These are phyloP conservation scores for Avena insularis DNA, from an alignment of 176 grass and related monocot genomes.

Conservation along the genomic window DNA sequence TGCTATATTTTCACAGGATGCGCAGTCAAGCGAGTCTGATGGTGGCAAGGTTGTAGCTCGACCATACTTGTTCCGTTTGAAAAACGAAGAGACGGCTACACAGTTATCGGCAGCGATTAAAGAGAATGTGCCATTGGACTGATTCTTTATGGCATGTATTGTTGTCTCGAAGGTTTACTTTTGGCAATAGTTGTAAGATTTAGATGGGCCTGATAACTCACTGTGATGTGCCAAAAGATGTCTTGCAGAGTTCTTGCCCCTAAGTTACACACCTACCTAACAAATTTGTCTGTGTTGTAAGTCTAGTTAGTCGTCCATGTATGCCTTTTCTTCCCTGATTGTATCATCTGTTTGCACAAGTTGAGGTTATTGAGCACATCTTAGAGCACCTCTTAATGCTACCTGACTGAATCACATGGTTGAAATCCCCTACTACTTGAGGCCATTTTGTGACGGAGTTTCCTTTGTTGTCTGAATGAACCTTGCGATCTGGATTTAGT, in stretches of 20 bases:
- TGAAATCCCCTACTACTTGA: neutral
- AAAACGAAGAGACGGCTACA: conserved; percentile 74
- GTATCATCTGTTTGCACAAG: neutral
- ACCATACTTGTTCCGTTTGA: conserved; percentile 74
- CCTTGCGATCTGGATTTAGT: too few relatives aligned
- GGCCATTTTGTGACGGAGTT: too few relatives aligned
- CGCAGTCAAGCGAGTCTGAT: conserved; percentile 38
- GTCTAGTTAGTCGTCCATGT: conserved; percentile 12
- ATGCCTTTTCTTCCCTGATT: neutral
- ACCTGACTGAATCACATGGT: neutral
- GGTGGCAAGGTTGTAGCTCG: conserved; percentile 49
- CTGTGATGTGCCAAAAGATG: conserved; percentile 19
- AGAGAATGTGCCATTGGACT: conserved; percentile 70
- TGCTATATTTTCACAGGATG: conserved; percentile 56
- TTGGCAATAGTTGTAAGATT: conserved; percentile 9
- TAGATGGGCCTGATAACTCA: neutral
- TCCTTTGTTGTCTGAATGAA: too few relatives aligned
- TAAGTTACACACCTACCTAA: neutral
- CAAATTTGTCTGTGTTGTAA: neutral
- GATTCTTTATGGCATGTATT: conserved; percentile 26
- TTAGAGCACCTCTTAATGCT: neutral
- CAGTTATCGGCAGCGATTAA: conserved; percentile 73
- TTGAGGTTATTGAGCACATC: neutral
- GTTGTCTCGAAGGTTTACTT: neutral
- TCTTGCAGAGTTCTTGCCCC: conserved; percentile 29